Evolutionary conservation across 2,329 filamentous ascomycete genomes (phyloP), one percentile per base, ranked within the genome.

Genomic region (Tympanopsis confertula): DNA sequence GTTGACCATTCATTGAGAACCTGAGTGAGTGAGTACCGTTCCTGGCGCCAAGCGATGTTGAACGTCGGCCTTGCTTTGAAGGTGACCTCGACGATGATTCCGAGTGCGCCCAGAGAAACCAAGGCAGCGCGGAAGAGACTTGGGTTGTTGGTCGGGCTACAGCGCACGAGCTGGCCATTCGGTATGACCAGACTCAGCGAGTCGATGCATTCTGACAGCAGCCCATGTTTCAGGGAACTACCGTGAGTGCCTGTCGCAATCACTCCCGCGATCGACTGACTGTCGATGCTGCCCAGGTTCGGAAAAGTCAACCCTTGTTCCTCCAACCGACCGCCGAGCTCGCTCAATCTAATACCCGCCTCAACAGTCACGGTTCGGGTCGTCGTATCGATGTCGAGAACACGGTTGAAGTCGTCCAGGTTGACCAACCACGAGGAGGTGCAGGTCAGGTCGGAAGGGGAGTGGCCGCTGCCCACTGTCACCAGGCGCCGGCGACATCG

Each of bases 371-470:
- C 74, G 5, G 82, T 60, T 37, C 78, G 73, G 10, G 69, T 78
- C 28, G 73, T 66, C 37, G 58, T 61, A 52, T 94, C 78, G 36
- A 93, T 68, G 5, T 76, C 70, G 36, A 94, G 54, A 20, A 96
- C 71, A 38, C 72, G 67, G 53, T 76, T 77, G 62, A 85, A 86
- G 45, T 82, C 71, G 65, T 98, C 91, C 43, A 98, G 74, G 56
- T 95, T 96, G 48, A 96, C 68, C 54, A 95, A 78, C 91, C 91
- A 96, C 45, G 83, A 85, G 13, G 85, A 91, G 4, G 88, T 94
- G 61, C 86, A 94, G 4, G 89, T 96, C 32, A 98, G 64, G 52
- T 89, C 82, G 45, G 83, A 93, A 5, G 89, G 91, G 39, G 88
- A 95, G 64, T 98, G 89, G 39, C 80, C 86, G 50, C 83, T 89